These are phyloP conservation scores for Cladosporium sp. DNA, from an alignment of 2,329 filamentous ascomycete species.

Conservation along the genomic window DNA sequence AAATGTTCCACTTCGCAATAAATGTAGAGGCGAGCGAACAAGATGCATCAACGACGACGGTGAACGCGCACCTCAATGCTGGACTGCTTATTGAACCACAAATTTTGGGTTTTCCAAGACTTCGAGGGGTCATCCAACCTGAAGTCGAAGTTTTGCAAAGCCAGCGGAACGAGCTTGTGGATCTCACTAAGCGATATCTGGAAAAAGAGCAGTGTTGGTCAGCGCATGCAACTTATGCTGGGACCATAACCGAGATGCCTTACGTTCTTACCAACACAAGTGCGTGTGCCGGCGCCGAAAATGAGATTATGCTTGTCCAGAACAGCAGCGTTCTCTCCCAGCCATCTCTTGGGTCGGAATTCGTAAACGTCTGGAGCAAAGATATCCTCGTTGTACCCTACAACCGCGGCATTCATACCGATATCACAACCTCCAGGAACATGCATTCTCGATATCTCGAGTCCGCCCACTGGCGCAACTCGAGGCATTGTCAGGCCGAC, in stretches of 20 bases:
- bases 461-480: slow-evolving; percentile 40
- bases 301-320: background rate
- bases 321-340: slow-evolving; percentile 16
- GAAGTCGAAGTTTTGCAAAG: background rate
- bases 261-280: background rate
- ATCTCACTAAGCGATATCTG: background rate
- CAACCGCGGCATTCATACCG: slow-evolving; percentile 37
- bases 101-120: background rate
- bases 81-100: background rate
- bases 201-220: background rate
- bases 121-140: background rate
- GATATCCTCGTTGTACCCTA: slow-evolving; percentile 33
- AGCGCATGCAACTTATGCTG: background rate
- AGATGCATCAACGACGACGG: background rate
- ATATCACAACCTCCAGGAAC: slow-evolving; percentile 32
- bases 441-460: slow-evolving; percentile 36
- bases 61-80: background rate
- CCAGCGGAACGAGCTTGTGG: background rate
- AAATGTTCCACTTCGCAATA: background rate
- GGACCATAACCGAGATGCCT: background rate
- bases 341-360: slow-evolving; percentile 39
- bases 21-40: background rate
- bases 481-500: slow-evolving; percentile 42
- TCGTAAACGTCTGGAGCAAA: slow-evolving; percentile 29
- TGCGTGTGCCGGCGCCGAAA: background rate